These are phyloP conservation scores for Paraphaeosphaeria minitans DNA, from an alignment of 2,329 filamentous ascomycete species.

Conservation along the genomic window DNA sequence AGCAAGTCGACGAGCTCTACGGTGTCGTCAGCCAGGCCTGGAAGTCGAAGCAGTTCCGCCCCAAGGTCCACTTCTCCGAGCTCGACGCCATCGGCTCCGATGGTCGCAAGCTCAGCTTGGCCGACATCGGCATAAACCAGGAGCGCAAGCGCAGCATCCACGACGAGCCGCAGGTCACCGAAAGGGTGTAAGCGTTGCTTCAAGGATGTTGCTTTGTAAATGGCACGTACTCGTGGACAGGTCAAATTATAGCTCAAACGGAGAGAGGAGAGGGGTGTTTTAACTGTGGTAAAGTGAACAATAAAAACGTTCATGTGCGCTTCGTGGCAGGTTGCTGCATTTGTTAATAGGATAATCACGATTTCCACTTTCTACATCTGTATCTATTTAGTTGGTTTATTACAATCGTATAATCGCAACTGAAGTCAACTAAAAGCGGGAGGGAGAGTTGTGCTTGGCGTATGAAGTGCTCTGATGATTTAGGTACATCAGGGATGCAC, in stretches of 20 bases:
- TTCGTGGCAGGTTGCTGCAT: neutral
- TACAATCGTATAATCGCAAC: too few relatives aligned
- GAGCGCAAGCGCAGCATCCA: constrained; percentile 41
- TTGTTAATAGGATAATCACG: neutral
- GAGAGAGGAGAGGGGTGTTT: neutral
- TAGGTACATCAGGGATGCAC: too few relatives aligned
- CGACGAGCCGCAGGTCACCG: constrained; percentile 21
- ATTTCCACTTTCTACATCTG: neutral
- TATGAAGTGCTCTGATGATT: too few relatives aligned
- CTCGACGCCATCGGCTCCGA: constrained; percentile 25
- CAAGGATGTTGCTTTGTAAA: neutral
- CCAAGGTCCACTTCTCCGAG: constrained; percentile 46
- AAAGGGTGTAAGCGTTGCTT: constrained; percentile 10
- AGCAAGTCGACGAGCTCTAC: constrained; percentile 82
- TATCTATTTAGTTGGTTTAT: neutral
- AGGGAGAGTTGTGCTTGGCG: too few relatives aligned
- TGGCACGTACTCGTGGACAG: neutral
- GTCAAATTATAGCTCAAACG: neutral
- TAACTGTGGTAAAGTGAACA: neutral
- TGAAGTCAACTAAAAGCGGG: too few relatives aligned
- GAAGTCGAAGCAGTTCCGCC: constrained; percentile 70
- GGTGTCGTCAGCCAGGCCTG: constrained; percentile 72
- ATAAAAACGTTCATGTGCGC: neutral
- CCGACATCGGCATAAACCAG: constrained; percentile 37
- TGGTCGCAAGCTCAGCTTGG: constrained; percentile 26